Conservation (phyloP, 768 basidiomycete species). For the Tulasnella sp. region DNA sequence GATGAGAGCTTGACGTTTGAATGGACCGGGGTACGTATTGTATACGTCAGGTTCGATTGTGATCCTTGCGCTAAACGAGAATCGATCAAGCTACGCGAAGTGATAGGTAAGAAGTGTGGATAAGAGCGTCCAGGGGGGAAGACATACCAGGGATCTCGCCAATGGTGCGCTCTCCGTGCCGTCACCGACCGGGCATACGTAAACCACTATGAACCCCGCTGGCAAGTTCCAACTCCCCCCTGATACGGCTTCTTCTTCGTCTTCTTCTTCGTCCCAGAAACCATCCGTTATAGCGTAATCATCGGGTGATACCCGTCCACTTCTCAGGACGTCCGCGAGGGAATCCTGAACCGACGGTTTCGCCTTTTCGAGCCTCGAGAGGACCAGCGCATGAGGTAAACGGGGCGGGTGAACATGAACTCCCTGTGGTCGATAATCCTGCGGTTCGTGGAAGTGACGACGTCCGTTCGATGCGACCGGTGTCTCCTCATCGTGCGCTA, state of each 20-base stretch:
- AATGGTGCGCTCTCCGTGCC: constrained; percentile 61
- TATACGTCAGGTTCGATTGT: constrained; percentile 12
- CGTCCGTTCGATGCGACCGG: background rate
- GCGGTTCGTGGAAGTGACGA: background rate
- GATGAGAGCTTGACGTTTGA: constrained; percentile 1
- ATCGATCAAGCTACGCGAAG: constrained; percentile 61
- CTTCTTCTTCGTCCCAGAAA: constrained; percentile 3
- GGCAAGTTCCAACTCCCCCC: constrained; percentile 56
- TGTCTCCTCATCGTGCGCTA: constrained; percentile 2
- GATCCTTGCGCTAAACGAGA: constrained; percentile 60
- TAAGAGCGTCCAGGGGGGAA: background rate
- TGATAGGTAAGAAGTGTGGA: background rate
- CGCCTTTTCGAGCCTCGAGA: constrained; percentile 17
- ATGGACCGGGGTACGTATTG: constrained; percentile 20
- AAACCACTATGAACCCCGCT: constrained; percentile 65
- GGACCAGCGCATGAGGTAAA: constrained; percentile 15
- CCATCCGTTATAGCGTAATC: background rate
- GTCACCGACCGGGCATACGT: constrained; percentile 60
- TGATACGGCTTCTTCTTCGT: background rate
- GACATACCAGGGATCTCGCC: constrained; percentile 59
- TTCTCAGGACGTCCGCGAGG: constrained; percentile 15
- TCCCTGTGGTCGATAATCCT: background rate
- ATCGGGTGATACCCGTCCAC: constrained; percentile 1
- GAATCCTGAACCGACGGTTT: constrained; percentile 19
- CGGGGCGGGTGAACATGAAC: constrained; percentile 6